Conservation (phyloP, 768 basidiomycete species). For the Collybiopsis luxurians region DNA sequence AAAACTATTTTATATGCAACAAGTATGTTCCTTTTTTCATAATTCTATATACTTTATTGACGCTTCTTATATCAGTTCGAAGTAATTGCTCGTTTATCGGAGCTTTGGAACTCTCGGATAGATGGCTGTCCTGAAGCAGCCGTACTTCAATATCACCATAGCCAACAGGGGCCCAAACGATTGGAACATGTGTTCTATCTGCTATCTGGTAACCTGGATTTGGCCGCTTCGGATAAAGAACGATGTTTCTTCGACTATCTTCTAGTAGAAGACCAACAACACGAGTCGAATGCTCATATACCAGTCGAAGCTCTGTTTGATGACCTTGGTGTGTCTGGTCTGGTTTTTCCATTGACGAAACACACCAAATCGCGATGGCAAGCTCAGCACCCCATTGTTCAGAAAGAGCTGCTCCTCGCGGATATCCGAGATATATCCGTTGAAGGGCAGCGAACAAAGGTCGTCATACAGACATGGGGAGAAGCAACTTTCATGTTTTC, state of each 20-base stretch:
- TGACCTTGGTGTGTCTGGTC: conserved; percentile 43
- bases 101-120: conserved; percentile 46
- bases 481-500: conserved; percentile 24
- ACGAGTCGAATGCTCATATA: conserved; percentile 22
- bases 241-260: conserved; percentile 43
- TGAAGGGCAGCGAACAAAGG: conserved; percentile 27
- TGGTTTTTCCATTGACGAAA: conserved; percentile 41
- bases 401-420: conserved; percentile 35
- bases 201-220: conserved; percentile 40
- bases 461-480: conserved; percentile 38
- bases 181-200: conserved; percentile 37
- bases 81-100: conserved; percentile 40
- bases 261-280: conserved; percentile 34
- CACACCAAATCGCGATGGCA: conserved; percentile 36
- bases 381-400: conserved; percentile 35
- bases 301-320: conserved; percentile 50
- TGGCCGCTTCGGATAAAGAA: conserved; percentile 36
- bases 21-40: conserved; percentile 30
- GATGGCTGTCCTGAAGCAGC: conserved; percentile 50
- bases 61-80: too few species aligned
- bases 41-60: too few species aligned
- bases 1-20: conserved; percentile 54
- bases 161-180: conserved; percentile 23
- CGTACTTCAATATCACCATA: conserved; percentile 34
- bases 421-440: conserved; percentile 39